Evolutionary conservation across 805 yeast species (phyloP), one percentile per base, ranked within the genome.

Genomic region (Phaffomyces antillensis): DNA sequence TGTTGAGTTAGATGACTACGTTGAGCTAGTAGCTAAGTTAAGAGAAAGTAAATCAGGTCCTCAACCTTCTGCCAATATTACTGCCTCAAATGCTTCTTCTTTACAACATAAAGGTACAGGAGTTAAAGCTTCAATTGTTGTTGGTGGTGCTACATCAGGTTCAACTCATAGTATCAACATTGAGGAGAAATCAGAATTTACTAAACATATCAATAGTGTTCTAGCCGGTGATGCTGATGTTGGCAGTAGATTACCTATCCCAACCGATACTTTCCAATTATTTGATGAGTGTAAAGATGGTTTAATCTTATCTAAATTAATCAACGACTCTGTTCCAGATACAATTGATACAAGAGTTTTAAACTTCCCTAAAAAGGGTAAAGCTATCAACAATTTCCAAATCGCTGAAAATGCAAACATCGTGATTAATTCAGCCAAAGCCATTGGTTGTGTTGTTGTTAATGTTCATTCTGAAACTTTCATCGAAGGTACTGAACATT

Each of bases 201-300:
- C 98, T 6, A 81, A 95, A 60, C 99, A 93, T 65, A 90, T 93
- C 67, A 93, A 93, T 65, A 76, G 88, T 39, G 96, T 89, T 7
- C 75, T 93, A 47, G 80, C 89, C 7, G 98, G 95, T 17, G 99
- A 93, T 63, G 62, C 81, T 1, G 88, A 87, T 49, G 75, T 93
- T 45, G 97, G 96, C 24, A 70, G 74, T 48, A 72, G 96, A 54
- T 68, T 93, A 52, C 99, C 99, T 15, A 81, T 93, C 59, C 95
- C 96, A 54, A 80, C 95, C 10, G 96, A 93, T 51, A 83, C 88
- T 42, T 93, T 93, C 72, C 98, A 93, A 70, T 75, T 93, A 47
- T 93, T 93, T 60, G 99, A 93, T 65, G 98, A 93, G 67, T 88
- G 96, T 68, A 79, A 88, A 53, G 99, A 93, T 65, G 98, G 99